These are phyloP conservation scores for Backusella luteola DNA, from an alignment of 192 early-diverging fungal genomes.

Conservation along the genomic window DNA sequence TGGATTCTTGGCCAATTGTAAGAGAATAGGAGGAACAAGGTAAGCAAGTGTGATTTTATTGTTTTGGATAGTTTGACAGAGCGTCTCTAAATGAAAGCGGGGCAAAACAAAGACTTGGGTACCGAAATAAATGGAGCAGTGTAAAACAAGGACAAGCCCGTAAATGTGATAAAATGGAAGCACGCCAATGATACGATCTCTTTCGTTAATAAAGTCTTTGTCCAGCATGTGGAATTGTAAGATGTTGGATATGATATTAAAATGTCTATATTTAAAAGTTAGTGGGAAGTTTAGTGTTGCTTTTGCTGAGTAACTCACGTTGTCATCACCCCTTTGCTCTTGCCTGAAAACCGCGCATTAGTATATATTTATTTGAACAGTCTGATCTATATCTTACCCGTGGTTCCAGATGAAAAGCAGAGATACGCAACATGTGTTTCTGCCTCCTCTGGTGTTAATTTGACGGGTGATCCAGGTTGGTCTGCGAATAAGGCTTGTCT, in stretches of 20 bases:
- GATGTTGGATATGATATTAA: constrained; percentile 25
- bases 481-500: constrained; percentile 7
- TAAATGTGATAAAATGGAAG: constrained; percentile 31
- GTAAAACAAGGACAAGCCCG: constrained; percentile 23
- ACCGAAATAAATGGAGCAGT: constrained; percentile 23
- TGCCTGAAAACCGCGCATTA: not conserved
- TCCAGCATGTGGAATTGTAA: not conserved
- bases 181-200: constrained; percentile 17
- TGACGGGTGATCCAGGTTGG: constrained; percentile 7
- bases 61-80: constrained; percentile 68
- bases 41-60: constrained; percentile 72
- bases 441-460: constrained; percentile 27
- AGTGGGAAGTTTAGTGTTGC: constrained; percentile 54
- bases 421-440: constrained; percentile 23
- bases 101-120: constrained; percentile 52
- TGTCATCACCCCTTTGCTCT: constrained; percentile 29
- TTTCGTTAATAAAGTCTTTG: not conserved
- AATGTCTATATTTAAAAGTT: constrained; percentile 15
- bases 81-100: constrained; percentile 57
- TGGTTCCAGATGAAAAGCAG: constrained; percentile 33
- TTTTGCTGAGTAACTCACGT: constrained; percentile 40
- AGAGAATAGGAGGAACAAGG: constrained; percentile 77
- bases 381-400: constrained; percentile 27
- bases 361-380: constrained; percentile 6
- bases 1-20: constrained; percentile 65